Evolutionary conservation across 2,329 filamentous ascomycete species (phyloP).

Genomic region (Ampelomyces quisqualis): DNA sequence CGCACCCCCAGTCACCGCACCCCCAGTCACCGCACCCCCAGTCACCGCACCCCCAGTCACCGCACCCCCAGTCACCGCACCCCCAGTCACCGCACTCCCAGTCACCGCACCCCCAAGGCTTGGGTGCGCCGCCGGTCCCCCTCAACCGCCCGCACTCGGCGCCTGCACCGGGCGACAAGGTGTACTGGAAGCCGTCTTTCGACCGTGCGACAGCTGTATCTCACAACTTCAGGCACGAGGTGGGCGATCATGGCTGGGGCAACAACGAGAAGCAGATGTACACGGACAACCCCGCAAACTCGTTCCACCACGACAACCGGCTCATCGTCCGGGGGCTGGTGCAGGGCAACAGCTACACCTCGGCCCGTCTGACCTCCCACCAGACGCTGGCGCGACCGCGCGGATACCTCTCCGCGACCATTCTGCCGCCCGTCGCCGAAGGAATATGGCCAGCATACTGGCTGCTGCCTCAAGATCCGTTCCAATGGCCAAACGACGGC

Average conservation of each 20-base stretch:
- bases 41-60: slow-evolving; percentile 23
- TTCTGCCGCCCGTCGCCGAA: slow-evolving; percentile 55
- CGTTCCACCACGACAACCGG: slow-evolving; percentile 55
- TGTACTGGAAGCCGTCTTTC: slow-evolving; percentile 59
- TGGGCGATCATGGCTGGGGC: slow-evolving; percentile 62
- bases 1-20: slow-evolving; percentile 32
- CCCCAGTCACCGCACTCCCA: slow-evolving; percentile 34
- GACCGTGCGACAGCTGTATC: slow-evolving; percentile 50
- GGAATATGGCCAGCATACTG: slow-evolving; percentile 65
- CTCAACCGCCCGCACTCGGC: slow-evolving; percentile 30
- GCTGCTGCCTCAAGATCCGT: slow-evolving; percentile 60
- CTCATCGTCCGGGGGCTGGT: slow-evolving; percentile 57
- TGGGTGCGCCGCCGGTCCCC: slow-evolving; percentile 23
- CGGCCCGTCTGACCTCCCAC: slow-evolving; percentile 57
- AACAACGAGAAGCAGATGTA: slow-evolving; percentile 64
- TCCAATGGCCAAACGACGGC: slow-evolving; percentile 60
- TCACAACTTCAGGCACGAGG: slow-evolving; percentile 57
- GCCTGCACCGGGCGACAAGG: slow-evolving; percentile 26
- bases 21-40: too few relatives aligned
- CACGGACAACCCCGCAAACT: slow-evolving; percentile 52
- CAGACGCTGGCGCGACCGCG: slow-evolving; percentile 54
- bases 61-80: slow-evolving; percentile 35
- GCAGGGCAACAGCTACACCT: slow-evolving; percentile 51
- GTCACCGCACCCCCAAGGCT: slow-evolving; percentile 20
- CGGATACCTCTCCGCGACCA: slow-evolving; percentile 55